Evolutionary conservation across 2,329 filamentous ascomycete species (phyloP), one percentile per base, ranked within the genome.

Genomic region (Claviceps paspali): DNA sequence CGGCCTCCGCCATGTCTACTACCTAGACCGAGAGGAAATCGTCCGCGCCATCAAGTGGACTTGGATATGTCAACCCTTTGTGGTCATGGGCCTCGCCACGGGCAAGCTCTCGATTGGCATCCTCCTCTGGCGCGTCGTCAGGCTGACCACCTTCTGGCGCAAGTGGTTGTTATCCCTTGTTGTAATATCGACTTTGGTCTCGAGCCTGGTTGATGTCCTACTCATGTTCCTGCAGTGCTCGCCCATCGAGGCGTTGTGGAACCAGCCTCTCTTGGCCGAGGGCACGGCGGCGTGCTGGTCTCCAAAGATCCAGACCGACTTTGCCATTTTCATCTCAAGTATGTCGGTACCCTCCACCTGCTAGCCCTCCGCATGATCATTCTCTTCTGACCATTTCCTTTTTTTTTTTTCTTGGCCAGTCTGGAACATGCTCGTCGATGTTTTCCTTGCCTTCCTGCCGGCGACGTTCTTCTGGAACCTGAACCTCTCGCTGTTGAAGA

Each of bases 181-280:
- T 15, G 18, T 38, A 10, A 10, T 18, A 9, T 17, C 18, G 6
- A 35, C 31, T 11, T 6, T 38, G 11, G 18, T 29, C 17, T 24
- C 35, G 2, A 35, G 31, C 22, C 17, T 38, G 15, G 23, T 38
- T 17, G 19, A 29, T n/a, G 14, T 38, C 32, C n/a, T 15, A 15
- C 27, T 41, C 24, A 41, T 22, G 5, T 41, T 38, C 15, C 28
- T 22, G 11, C 39, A 41, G 28, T 41, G 39, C 35, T 38, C 39
- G 14, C 31, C 27, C 10, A 9, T n/a, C 1, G 35, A 32, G 21
- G 39, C 39, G 14, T 14, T 41, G 2, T 41, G 39, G 39, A 18
- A 38, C 7, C 27, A 23, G 12, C 17, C 11, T 5, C 31, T 41
- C 19, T 5, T 41, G 12, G 35, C 29, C 1, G 11, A 22, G 9